Evolutionary conservation across 192 early-diverging fungal species (phyloP).

Genomic region (Mortierella alpina): DNA sequence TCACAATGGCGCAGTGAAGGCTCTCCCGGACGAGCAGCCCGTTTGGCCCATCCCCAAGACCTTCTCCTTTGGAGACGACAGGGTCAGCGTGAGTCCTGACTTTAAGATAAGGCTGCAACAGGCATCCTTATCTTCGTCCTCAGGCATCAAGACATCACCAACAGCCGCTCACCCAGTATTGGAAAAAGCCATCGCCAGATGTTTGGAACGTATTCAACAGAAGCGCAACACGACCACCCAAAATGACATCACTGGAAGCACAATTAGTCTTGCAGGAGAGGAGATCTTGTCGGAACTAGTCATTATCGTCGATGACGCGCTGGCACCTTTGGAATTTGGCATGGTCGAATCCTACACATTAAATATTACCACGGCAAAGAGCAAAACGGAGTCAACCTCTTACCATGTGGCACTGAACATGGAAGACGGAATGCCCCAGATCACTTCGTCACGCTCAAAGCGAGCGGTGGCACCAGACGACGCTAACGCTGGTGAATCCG

Average conservation of each 20-base stretch:
- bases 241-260: not conserved
- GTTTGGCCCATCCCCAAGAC: constrained; percentile 35
- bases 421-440: no score
- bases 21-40: constrained; percentile 37
- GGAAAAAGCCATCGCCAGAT: constrained; percentile 32
- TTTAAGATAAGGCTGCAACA: constrained; percentile 26
- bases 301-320: constrained; percentile 13
- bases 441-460: not conserved
- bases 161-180: constrained; percentile 4
- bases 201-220: constrained; percentile 27
- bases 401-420: no score
- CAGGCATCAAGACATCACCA: not conserved
- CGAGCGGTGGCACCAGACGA: not conserved
- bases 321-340: constrained; percentile 30
- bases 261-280: not conserved
- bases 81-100: constrained; percentile 4
- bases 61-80: constrained; percentile 18
- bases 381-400: not conserved
- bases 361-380: constrained; percentile 8
- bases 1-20: constrained; percentile 26
- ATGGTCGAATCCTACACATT: constrained; percentile 32
- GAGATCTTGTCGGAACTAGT: constrained; percentile 11
- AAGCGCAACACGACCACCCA: constrained; percentile 33
- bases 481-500: not conserved
- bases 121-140: not conserved